Evolutionary conservation across 2,329 filamentous ascomycete species (phyloP), one percentile per base, ranked within the genome.

Genomic region (Cytospora piceae): DNA sequence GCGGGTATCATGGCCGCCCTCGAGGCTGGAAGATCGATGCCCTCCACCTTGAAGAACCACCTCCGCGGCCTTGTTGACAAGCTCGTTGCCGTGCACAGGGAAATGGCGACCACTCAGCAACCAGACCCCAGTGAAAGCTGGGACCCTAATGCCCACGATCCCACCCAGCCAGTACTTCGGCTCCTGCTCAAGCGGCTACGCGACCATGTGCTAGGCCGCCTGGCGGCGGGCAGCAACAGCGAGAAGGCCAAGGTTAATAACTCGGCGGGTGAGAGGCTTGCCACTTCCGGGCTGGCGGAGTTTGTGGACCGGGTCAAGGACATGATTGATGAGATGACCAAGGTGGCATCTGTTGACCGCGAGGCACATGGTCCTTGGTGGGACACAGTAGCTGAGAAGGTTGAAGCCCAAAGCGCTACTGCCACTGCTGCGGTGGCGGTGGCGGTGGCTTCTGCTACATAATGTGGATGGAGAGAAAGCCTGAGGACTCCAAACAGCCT

Each of bases 191-290:
- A 86, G 63, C 83, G 91, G 0, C 77, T 94, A 29, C 85, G 87
- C 64, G 83, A 83, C 7, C 90, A 93, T 73, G 83, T 93, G 6
- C 80, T 90, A 29, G 81, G 81, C 3, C 83, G 90, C 22, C 78
- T 93, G 34, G 83, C 85, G 52, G 88, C 90, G 5, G 85, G 82
- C 29, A 90, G 87, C 61, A 86, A 88, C 5, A 88, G 84, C 59
- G 91, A 93, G 73, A 87, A 90, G 71, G 87, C 91, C 65, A 86
- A 87, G 71, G 88, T 87, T 15, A 87, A 89, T 0, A 90, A 85
- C 70, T 87, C 83, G 0, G 90, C 89, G 0, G 86, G 85, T 14
- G 90, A 93, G 75, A 88, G 85, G 65, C 81, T 94, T 9, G 89
- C 89, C 0, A 83, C 84, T 2, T 82, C 90, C 22, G 91, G 91